These are phyloP conservation scores for Letharia lupina DNA, from an alignment of 495 filamentous ascomycete genomes.

Conservation along the genomic window DNA sequence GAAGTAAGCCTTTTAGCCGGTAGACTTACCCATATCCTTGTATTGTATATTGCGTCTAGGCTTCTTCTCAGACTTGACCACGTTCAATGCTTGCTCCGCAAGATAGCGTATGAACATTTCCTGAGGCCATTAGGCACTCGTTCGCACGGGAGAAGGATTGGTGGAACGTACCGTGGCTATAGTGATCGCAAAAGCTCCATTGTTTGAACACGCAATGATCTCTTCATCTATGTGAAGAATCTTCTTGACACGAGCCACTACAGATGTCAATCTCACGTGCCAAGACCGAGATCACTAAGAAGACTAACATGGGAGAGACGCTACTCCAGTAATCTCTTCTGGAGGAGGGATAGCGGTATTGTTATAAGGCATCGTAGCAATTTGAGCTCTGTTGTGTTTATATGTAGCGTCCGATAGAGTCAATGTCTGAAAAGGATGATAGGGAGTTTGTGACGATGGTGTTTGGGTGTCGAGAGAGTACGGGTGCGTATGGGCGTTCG, in stretches of 20 bases:
- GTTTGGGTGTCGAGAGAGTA: neutral
- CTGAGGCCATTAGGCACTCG: constrained; percentile 32
- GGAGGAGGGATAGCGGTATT: constrained; percentile 68
- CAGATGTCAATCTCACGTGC: neutral
- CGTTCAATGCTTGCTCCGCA: constrained; percentile 73
- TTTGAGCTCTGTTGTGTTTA: neutral
- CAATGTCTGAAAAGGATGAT: neutral
- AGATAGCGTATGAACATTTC: constrained; percentile 97
- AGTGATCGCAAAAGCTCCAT: constrained; percentile 89
- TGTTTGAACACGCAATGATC: constrained; percentile 74
- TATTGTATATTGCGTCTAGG: constrained; percentile 93
- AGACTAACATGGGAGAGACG: constrained; percentile 71
- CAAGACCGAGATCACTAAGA: neutral
- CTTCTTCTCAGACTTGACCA: constrained; percentile 83
- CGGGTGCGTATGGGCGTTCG: neutral
- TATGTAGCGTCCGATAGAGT: neutral
- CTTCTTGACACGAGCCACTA: constrained; percentile 88
- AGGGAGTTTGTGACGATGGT: neutral
- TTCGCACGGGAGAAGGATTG: neutral
- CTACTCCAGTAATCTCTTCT: constrained; percentile 76
- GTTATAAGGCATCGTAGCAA: constrained; percentile 72
- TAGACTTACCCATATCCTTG: constrained; percentile 67
- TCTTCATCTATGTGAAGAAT: constrained; percentile 86
- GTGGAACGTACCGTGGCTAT: constrained; percentile 61
- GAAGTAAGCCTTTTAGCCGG: neutral